Conservation (phyloP, 2,329 filamentous ascomycete species). For the Pseudogymnoascus destructans region DNA sequence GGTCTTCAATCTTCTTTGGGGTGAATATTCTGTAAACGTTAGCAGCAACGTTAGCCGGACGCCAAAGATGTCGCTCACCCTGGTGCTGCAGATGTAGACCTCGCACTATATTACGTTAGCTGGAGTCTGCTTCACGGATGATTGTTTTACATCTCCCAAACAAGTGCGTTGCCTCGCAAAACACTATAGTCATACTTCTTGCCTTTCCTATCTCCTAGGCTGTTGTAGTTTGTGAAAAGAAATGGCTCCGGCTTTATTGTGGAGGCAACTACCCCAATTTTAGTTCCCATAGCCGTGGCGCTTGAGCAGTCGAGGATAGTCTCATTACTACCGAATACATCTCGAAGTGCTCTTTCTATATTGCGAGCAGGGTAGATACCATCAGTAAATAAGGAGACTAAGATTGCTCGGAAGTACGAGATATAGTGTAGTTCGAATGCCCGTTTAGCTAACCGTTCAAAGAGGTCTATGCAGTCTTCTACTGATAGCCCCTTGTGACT, state of each 20-base stretch:
- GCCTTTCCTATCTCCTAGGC: constrained; percentile 12
- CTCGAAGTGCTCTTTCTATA: constrained; percentile 16
- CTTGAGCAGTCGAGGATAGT: constrained; percentile 18
- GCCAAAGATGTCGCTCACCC: constrained; percentile 9
- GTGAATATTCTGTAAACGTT: constrained; percentile 12
- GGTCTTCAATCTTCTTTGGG: constrained; percentile 15
- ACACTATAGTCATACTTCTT: constrained; percentile 15
- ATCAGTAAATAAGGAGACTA: constrained; percentile 15
- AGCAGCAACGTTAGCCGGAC: background rate
- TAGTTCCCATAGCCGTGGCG: constrained; percentile 15
- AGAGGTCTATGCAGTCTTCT: constrained; percentile 15
- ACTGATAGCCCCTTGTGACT: constrained; percentile 13
- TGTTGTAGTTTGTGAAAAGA: constrained; percentile 21
- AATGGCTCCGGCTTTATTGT: constrained; percentile 13
- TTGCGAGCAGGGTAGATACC: constrained; percentile 16
- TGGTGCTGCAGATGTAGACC: constrained; percentile 16
- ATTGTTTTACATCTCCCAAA: constrained; percentile 18
- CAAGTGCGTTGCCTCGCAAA: constrained; percentile 13
- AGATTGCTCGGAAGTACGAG: constrained; percentile 5
- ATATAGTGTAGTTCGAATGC: constrained; percentile 14
- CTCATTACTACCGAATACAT: constrained; percentile 15
- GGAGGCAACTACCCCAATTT: constrained; percentile 16
- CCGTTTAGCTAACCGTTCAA: constrained; percentile 15
- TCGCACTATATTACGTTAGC: constrained; percentile 16
- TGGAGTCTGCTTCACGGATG: background rate